Evolutionary conservation across 2,329 filamentous ascomycete species (phyloP).

Genomic region (Mycocentrospora acerina): DNA sequence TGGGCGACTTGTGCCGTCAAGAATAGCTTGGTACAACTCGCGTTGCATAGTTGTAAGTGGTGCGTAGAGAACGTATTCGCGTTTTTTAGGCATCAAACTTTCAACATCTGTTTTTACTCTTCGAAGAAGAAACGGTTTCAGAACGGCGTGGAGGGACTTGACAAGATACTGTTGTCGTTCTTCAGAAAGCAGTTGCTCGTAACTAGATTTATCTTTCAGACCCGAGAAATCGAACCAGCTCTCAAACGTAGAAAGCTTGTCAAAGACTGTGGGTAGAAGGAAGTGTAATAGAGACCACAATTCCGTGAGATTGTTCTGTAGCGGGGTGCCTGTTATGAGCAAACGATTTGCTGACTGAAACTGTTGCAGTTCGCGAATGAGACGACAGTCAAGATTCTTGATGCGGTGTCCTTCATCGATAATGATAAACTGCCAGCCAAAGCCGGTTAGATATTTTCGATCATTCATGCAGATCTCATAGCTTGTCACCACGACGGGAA

Average conservation of each 20-base stretch:
- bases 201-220: slow-evolving; percentile 77
- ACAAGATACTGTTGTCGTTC: slow-evolving; percentile 75
- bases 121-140: slow-evolving; percentile 87
- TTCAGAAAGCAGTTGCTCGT: slow-evolving; percentile 77
- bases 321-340: slow-evolving; percentile 88
- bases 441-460: slow-evolving; percentile 74
- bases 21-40: slow-evolving; percentile 81
- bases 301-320: slow-evolving; percentile 95
- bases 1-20: slow-evolving; percentile 53
- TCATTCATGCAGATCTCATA: slow-evolving; percentile 97
- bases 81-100: slow-evolving; percentile 86
- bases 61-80: slow-evolving; percentile 93
- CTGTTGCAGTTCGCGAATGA: slow-evolving; percentile 84
- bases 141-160: slow-evolving; percentile 85
- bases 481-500: slow-evolving; percentile 90
- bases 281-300: slow-evolving; percentile 96
- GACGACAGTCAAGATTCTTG: slow-evolving; percentile 92
- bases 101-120: slow-evolving; percentile 94
- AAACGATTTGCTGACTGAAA: slow-evolving; percentile 90
- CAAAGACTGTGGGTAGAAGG: slow-evolving; percentile 87
- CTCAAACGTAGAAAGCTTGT: slow-evolving; percentile 89
- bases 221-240: slow-evolving; percentile 97
- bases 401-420: slow-evolving; percentile 97
- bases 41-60: slow-evolving; percentile 89
- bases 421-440: slow-evolving; percentile 97